A percentile compares a stretch with the other conserved stretches of the same genome.
Evolutionary conservation across 768 basidiomycete genomes (phyloP).

Genomic region (Russula olivacea): DNA sequence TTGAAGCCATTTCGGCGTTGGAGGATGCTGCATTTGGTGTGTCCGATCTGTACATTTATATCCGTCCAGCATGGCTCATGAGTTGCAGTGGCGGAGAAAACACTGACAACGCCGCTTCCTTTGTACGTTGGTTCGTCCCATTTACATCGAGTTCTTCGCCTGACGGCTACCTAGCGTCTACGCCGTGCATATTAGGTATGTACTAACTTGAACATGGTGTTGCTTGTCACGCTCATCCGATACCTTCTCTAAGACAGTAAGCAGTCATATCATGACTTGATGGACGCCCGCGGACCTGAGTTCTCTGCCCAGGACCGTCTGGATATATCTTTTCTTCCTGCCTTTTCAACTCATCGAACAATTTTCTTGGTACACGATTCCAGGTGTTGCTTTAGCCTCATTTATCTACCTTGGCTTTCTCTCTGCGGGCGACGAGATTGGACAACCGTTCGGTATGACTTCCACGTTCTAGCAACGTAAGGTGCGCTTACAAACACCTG

Average conservation of each 20-base stretch:
- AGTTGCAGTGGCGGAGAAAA: conserved; percentile 46
- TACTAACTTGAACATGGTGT: background rate
- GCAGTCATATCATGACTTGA: background rate
- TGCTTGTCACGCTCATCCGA: background rate
- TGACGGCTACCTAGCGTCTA: conserved; percentile 42
- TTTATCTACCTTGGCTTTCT: conserved; percentile 76
- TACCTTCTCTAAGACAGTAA: conserved; percentile 5
- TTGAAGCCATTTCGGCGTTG: conserved; percentile 43
- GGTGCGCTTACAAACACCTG: background rate
- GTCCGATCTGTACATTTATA: conserved; percentile 16
- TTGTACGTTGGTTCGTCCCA: conserved; percentile 44
- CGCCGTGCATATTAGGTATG: conserved; percentile 54
- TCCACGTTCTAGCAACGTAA: background rate
- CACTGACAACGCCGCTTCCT: conserved; percentile 58
- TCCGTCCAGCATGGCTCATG: background rate
- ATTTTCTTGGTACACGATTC: conserved; percentile 60
- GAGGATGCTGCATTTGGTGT: conserved; percentile 49
- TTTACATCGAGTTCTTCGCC: background rate
- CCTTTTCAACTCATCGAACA: conserved; percentile 66
- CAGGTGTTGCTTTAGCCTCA: conserved; percentile 57
- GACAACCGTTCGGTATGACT: conserved; percentile 56
- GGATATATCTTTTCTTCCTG: conserved; percentile 70
- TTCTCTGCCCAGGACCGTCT: conserved; percentile 44
- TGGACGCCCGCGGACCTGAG: background rate
- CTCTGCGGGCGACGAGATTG: conserved; percentile 65